Evolutionary conservation across 352 stramenopile species (phyloP).

Genomic region (Halophytophthora batemanensis): DNA sequence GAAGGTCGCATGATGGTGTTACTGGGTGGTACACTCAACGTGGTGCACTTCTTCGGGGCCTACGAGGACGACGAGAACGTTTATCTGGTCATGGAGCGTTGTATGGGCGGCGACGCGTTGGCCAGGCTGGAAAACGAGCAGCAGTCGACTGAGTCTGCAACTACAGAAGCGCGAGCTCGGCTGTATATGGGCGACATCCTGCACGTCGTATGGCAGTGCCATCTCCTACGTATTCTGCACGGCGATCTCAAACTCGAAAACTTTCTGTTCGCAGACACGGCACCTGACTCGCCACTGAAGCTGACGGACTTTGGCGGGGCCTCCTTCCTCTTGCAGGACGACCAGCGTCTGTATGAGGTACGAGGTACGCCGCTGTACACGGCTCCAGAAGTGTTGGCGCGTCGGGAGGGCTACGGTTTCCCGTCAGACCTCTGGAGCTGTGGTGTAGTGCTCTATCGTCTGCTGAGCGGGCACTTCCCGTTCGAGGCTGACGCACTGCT

Average conservation of each 20-base stretch:
- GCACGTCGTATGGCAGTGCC: constrained; percentile 79
- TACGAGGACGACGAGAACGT: constrained; percentile 75
- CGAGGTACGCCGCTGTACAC: constrained; percentile 72
- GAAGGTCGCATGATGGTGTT: constrained; percentile 77
- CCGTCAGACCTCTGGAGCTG: constrained; percentile 88
- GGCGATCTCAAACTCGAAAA: constrained; percentile 81
- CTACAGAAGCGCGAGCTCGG: constrained; percentile 39
- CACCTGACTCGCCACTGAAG: constrained; percentile 64
- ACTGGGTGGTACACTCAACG: constrained; percentile 72
- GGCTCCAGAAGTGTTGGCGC: constrained; percentile 58
- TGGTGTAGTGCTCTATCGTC: constrained; percentile 94
- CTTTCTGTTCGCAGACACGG: constrained; percentile 66
- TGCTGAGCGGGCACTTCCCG: constrained; percentile 90
- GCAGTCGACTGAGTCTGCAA: constrained; percentile 9
- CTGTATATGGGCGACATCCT: constrained; percentile 76
- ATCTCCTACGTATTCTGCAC: constrained; percentile 69
- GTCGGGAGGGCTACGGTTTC: too few relatives aligned
- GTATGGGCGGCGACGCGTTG: constrained; percentile 60
- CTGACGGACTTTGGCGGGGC: constrained; percentile 81
- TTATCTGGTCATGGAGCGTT: constrained; percentile 81
- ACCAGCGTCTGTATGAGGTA: constrained; percentile 22
- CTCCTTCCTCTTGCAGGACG: too few relatives aligned
- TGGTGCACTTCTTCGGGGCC: constrained; percentile 79
- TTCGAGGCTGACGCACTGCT: constrained; percentile 91
- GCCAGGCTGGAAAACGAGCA: constrained; percentile 25